Conservation (phyloP, 2,329 filamentous ascomycete species). For the Colletotrichum tofieldiae region DNA sequence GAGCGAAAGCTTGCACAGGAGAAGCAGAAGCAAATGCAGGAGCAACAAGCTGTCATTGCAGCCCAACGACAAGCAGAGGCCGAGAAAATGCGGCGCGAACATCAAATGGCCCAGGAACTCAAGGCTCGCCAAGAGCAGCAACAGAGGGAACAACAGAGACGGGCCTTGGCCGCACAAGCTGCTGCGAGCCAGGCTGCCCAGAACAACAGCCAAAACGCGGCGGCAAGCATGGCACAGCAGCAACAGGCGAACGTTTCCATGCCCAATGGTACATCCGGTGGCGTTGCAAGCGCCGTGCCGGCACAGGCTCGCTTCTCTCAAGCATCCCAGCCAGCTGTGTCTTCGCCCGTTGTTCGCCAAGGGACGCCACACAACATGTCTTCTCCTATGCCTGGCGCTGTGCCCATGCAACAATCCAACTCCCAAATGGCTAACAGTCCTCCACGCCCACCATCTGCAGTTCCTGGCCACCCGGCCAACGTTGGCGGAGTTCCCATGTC, state of each 20-base stretch:
- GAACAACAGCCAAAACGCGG: slow-evolving; percentile 45
- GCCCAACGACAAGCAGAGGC: slow-evolving; percentile 62
- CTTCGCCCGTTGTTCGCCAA: slow-evolving; percentile 78
- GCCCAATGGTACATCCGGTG: slow-evolving; percentile 54
- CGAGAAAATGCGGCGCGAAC: slow-evolving; percentile 58
- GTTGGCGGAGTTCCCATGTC: slow-evolving; percentile 69
- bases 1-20: slow-evolving; percentile 68
- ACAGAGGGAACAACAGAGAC: slow-evolving; percentile 55
- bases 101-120: slow-evolving; percentile 49
- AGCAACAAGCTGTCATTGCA: slow-evolving; percentile 60
- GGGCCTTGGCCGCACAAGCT: slow-evolving; percentile 52
- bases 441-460: slow-evolving; percentile 76
- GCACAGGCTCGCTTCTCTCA: slow-evolving; percentile 68
- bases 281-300: slow-evolving; percentile 58
- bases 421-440: slow-evolving; percentile 80
- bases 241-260: slow-evolving; percentile 56
- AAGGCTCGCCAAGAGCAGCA: slow-evolving; percentile 51
- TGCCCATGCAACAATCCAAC: slow-evolving; percentile 75
- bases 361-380: slow-evolving; percentile 77
- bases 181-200: slow-evolving; percentile 49
- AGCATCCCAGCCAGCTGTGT: slow-evolving; percentile 74
- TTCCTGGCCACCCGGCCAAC: slow-evolving; percentile 71
- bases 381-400: slow-evolving; percentile 75
- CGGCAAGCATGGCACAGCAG: slow-evolving; percentile 48
- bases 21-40: slow-evolving; percentile 62